Base-by-base conservation (phyloP, 176 grass and related monocot genomes). In the Carex scoparia region DNA sequence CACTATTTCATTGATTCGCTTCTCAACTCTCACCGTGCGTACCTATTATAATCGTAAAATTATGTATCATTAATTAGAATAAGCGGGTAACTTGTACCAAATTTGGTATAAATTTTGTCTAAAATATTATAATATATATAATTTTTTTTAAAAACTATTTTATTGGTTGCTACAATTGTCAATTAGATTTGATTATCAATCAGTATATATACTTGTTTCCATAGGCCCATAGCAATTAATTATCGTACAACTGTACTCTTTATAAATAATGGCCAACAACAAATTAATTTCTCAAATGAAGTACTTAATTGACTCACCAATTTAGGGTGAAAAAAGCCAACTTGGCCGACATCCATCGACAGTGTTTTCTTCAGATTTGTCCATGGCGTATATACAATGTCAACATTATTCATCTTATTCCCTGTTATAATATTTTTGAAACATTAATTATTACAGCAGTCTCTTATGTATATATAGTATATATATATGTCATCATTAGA, bases 271-370 rank as follows among this genome's bases (percentile, higher is more conserved):
- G 16, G 42, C 42, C 6, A 44, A 70, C 35, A 70, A 33, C 23
- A 23, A 23, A 37, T 8, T 10, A 16, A n/a, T 72, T n/a, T 61
- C 15, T 18, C 4, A 66, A 77, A 56, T 3, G 16, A 13, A 5
- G 1, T 5, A 23, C 23, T 23, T 23, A 12, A 65, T 12, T 48
- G 37, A 81, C 37, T 60, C 61, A 99, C 96, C 96, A 95, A 84
- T 66, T 92, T 92, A 44, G 79, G 40, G 82, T 94, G 89, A 68
- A 91, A 89, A 81, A 99, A 99, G 84, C 96, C 96, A 91, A 99
- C 96, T 95, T 99, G 96, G n/a, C 96, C 96, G 72, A 99, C 93
- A 88, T 99, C 93, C 96, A 99, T 99, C 0, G 96, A 95, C 57
- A 91, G 84, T 57, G 81, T 84, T 86, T 99, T 99, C 91, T 95